phyloP scores from a whole-genome alignment of 495 filamentous ascomycete species.

The Hypoxylon lienhwacheense region DNA sequence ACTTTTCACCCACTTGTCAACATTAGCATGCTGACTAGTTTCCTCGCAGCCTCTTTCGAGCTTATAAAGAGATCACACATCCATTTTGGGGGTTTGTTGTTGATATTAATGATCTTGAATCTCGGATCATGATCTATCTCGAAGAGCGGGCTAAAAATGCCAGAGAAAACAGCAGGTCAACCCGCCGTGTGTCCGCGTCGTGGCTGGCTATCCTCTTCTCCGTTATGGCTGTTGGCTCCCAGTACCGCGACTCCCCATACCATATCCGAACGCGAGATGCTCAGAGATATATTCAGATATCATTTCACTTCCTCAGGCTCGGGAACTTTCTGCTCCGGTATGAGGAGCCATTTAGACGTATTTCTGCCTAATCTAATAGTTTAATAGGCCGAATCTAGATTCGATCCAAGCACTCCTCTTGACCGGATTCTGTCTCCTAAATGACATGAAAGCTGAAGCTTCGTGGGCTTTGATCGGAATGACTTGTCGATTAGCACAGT shows the following conservation, averaged over 20 bases:
- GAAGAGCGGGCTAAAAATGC: conserved; percentile 62
- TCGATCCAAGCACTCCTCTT: conserved; percentile 60
- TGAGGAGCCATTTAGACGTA: background rate
- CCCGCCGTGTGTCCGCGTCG: conserved; percentile 60
- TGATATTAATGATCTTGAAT: conserved; percentile 67
- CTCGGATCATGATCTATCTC: conserved; percentile 65
- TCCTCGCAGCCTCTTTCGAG: conserved; percentile 62
- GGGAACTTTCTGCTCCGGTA: conserved; percentile 57
- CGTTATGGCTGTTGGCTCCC: conserved; percentile 77
- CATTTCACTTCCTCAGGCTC: conserved; percentile 57
- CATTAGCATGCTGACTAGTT: background rate
- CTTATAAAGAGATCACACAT: conserved; percentile 75
- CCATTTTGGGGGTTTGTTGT: conserved; percentile 79
- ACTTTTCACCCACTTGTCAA: background rate
- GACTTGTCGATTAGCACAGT: conserved; percentile 58
- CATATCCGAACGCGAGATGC: conserved; percentile 54
- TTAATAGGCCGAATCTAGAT: conserved; percentile 54
- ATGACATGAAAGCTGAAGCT: conserved; percentile 63
- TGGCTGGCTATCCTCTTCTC: conserved; percentile 79
- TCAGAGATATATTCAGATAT: conserved; percentile 59
- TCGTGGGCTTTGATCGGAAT: conserved; percentile 60
- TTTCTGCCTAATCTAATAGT: conserved; percentile 2
- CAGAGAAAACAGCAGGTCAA: conserved; percentile 50
- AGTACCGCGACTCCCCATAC: conserved; percentile 71
- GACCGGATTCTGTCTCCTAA: conserved; percentile 56